Evolutionary conservation across 2,329 filamentous ascomycete genomes (phyloP), one percentile per base, ranked within the genome.

Genomic region (Aaosphaeria pasadenensis): DNA sequence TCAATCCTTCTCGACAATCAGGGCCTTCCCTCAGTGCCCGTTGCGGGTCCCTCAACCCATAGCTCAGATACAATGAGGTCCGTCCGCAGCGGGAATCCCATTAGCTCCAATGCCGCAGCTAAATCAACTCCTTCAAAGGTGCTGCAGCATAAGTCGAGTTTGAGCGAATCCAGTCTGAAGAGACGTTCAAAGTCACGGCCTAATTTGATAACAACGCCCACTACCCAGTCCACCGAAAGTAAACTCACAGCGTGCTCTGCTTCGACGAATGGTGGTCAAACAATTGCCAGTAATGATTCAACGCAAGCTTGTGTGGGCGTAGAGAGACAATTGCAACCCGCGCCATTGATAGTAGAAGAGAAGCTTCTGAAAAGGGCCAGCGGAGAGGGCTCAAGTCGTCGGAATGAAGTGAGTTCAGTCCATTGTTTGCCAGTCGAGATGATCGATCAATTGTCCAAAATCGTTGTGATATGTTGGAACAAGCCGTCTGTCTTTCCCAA

Each of bases 1-100:
- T 40, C 54, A 44, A 45, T 52, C 30, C 53, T 68, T 2, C 58
- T 64, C 43, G 62, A 68, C 28, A 69, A 69, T 44, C 64, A 68
- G 53, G 67, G 62, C 7, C 62, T 62, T 46, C 54, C 63, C 35
- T 51, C 52, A n/a, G 40, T 49, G 32, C 53, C 52, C 50, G 45
- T 54, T 52, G 55, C 59, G 30, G 49, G 49, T 43, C 42, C 52
- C 49, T 44, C 50, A 50, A 47, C 50, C 44, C 56, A 50, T 31
- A 50, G 49, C 49, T 24, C 17, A 24, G 11, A 30, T 43, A 56
- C 55, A 17, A 62, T 66, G 59, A 63, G 55, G 54, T 59, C 60
- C 30, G 56, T 57, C 39, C 59, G 55, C 45, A 62, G 52, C 52
- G 56, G 51, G 36, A 57, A 60, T 46, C 46, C 57, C 38, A 50